These are phyloP conservation scores for Microbotryum intermedium DNA, from an alignment of 1,284 basidiomycete species.

Conservation along the genomic window DNA sequence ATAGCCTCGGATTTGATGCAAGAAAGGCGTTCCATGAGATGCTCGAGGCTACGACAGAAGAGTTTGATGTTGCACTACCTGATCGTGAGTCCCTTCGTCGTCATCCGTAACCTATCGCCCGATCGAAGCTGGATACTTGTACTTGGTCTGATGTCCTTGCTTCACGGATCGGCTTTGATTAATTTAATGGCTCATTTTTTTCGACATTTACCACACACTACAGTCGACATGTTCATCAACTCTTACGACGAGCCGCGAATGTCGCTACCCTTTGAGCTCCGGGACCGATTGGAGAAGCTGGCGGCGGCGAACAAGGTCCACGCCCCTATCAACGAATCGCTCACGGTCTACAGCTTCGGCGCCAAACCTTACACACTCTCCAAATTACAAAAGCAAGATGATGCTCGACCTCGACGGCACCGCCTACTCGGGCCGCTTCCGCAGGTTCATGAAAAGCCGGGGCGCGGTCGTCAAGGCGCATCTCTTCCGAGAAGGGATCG, in stretches of 20 bases:
- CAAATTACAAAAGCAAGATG: conserved; percentile 9
- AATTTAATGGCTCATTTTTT: not conserved
- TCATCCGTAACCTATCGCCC: not conserved
- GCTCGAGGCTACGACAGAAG: not conserved
- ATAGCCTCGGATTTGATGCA: not conserved
- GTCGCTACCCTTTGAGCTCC: conserved; percentile 2
- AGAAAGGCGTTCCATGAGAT: conserved; percentile 3
- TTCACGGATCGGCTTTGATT: not conserved
- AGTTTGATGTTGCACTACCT: conserved; percentile 2
- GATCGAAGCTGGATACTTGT: not conserved
- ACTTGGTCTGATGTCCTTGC: too few relatives aligned
- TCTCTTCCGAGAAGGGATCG: conserved; percentile 8
- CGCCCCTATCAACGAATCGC: not conserved
- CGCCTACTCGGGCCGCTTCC: conserved; percentile 23
- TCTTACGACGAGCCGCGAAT: conserved; percentile 19
- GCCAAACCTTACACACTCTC: not conserved
- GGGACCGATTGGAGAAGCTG: not conserved
- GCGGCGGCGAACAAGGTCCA: not conserved
- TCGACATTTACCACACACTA: not conserved
- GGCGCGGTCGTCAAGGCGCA: conserved; percentile 13
- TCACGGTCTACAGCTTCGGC: too few relatives aligned
- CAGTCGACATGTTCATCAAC: conserved; percentile 21
- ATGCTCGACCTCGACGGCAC: conserved; percentile 22
- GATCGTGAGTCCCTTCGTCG: conserved; percentile 5
- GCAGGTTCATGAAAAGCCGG: conserved; percentile 2